These are phyloP conservation scores for Tephrocybe sp. DNA, from an alignment of 768 basidiomycete genomes.

Conservation along the genomic window DNA sequence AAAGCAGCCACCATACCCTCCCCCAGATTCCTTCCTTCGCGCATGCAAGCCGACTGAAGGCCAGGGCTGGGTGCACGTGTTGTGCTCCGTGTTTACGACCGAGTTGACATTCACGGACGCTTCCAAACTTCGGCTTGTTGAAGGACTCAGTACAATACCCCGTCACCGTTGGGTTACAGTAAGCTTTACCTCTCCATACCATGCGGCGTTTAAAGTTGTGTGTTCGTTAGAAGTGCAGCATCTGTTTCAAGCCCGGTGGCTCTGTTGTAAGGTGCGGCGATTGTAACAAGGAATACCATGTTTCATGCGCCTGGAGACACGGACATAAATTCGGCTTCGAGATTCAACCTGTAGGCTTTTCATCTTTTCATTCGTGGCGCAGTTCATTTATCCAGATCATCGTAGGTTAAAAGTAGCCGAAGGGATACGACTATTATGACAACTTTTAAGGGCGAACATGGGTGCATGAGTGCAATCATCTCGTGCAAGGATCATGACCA, in stretches of 20 bases:
- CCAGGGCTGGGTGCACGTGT: conserved; percentile 87
- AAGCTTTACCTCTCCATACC: conserved; percentile 27
- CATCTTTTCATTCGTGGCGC: background rate
- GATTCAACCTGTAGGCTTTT: conserved; percentile 67
- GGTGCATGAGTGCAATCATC: conserved; percentile 75
- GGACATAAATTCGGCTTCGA: conserved; percentile 92
- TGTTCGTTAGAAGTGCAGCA: conserved; percentile 58
- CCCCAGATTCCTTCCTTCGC: conserved; percentile 66
- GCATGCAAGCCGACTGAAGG: conserved; percentile 91
- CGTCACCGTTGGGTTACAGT: conserved; percentile 74
- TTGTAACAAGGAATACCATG: conserved; percentile 80
- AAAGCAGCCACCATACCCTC: conserved; percentile 44
- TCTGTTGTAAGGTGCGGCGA: conserved; percentile 84
- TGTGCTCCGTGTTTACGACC: conserved; percentile 86
- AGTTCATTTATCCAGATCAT: background rate
- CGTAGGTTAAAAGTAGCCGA: conserved; percentile 75
- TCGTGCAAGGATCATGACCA: conserved; percentile 78
- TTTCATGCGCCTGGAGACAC: conserved; percentile 86
- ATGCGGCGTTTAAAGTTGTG: background rate
- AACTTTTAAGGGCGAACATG: conserved; percentile 76
- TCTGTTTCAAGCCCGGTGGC: conserved; percentile 75
- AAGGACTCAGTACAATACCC: conserved; percentile 79
- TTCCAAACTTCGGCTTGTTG: conserved; percentile 69
- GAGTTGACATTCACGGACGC: conserved; percentile 86
- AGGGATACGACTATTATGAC: conserved; percentile 65